A percentile compares a stretch with the other conserved stretches of the same genome.
These are phyloP conservation scores for Vigna reflexopilosa DNA, from an alignment of 306 rosid species.

Conservation along the genomic window DNA sequence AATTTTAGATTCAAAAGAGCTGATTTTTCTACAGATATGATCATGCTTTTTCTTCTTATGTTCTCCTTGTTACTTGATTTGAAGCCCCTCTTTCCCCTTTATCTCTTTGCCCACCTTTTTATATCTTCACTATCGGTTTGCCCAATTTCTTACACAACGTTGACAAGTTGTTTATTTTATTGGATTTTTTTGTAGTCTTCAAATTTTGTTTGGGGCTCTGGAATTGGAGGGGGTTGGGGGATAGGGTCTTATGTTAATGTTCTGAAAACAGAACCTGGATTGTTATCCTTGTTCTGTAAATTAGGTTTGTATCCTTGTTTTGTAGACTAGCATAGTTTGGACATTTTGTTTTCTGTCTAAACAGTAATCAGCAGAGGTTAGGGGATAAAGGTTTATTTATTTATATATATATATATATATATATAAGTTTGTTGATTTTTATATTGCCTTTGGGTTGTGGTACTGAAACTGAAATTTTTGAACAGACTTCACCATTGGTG, in stretches of 20 bases:
- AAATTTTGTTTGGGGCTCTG: not conserved
- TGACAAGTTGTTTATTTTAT: slow-evolving; percentile 1
- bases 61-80: not conserved
- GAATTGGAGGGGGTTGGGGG: not conserved
- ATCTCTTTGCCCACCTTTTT: not conserved
- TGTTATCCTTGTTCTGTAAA: too few species aligned
- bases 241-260: not conserved
- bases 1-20: not conserved
- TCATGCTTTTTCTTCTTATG: not conserved
- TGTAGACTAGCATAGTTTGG: not conserved
- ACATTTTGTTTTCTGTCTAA: not conserved
- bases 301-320: not conserved
- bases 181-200: not conserved
- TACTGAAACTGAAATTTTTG: slow-evolving; percentile 42
- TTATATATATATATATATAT: too few species aligned
- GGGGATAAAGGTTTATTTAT: not conserved
- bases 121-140: not conserved
- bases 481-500: slow-evolving; percentile 66
- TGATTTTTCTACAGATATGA: not conserved
- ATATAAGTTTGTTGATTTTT: slow-evolving; percentile 12
- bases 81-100: slow-evolving; percentile 16
- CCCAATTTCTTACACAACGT: not conserved
- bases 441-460: slow-evolving; percentile 12
- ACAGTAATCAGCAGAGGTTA: not conserved
- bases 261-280: not conserved